phyloP scores from a whole-genome alignment of 2,329 filamentous ascomycete species.

The Falciphora oryzae region DNA sequence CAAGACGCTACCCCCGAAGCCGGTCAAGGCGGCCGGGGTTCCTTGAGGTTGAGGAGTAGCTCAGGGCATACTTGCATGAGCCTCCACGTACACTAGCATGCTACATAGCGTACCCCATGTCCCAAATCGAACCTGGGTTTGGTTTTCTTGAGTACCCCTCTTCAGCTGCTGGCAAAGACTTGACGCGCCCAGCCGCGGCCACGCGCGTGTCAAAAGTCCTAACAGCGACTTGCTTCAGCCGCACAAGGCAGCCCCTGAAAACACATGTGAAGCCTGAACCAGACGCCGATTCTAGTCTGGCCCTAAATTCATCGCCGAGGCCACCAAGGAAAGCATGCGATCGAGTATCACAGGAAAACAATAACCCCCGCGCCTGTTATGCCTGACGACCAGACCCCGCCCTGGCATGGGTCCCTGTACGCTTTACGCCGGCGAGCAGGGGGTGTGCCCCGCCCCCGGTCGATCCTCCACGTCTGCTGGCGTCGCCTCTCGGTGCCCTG shows the following conservation, averaged over 20 bases:
- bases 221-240: background rate
- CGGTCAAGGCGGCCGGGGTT: background rate
- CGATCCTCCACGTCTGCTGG: background rate
- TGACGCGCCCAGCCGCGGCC: too few relatives aligned
- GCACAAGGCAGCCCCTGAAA: background rate
- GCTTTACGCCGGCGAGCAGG: background rate
- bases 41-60: background rate
- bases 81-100: background rate
- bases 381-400: background rate
- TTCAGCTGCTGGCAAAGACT: background rate
- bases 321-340: background rate
- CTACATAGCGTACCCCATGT: background rate
- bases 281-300: background rate
- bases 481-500: background rate
- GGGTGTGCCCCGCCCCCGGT: too few relatives aligned
- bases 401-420: background rate
- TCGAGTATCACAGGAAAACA: background rate
- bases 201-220: background rate
- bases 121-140: background rate
- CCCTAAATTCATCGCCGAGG: background rate
- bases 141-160: background rate
- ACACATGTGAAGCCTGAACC: background rate
- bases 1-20: slow-evolving; percentile 18
- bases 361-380: background rate
- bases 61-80: background rate